Evolutionary conservation across 495 filamentous ascomycete species (phyloP).

Genomic region (Tuber brumale): DNA sequence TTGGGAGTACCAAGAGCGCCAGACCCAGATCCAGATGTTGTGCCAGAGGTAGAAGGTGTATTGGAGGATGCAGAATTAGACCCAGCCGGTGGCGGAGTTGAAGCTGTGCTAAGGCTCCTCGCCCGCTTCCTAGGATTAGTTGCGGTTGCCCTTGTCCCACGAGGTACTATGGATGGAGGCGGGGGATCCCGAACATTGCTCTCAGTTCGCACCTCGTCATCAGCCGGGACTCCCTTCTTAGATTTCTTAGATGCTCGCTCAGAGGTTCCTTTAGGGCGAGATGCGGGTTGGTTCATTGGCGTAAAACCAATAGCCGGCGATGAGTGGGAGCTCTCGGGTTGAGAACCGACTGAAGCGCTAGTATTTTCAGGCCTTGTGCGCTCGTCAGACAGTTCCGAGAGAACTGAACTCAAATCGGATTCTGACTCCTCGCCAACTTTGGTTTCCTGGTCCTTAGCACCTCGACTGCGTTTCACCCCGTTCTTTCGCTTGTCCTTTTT

Average conservation of each 20-base stretch:
- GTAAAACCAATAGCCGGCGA: slow-evolving; percentile 30
- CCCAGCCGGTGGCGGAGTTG: slow-evolving; percentile 25
- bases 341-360: slow-evolving; percentile 20
- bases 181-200: slow-evolving; percentile 40
- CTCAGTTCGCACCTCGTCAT: slow-evolving; percentile 36
- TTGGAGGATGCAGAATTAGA: slow-evolving; percentile 26
- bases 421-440: slow-evolving; percentile 29
- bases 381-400: slow-evolving; percentile 28
- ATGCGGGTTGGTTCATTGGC: slow-evolving; percentile 9
- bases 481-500: slow-evolving; percentile 35
- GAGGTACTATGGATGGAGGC: slow-evolving; percentile 17
- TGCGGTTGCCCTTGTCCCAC: slow-evolving; percentile 24
- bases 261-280: not conserved
- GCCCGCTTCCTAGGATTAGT: slow-evolving; percentile 36
- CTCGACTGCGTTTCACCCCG: slow-evolving; percentile 23
- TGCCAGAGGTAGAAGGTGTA: slow-evolving; percentile 30
- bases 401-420: slow-evolving; percentile 31
- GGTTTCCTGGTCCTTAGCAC: slow-evolving; percentile 21
- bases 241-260: not conserved
- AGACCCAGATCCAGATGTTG: slow-evolving; percentile 22
- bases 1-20: slow-evolving; percentile 11
- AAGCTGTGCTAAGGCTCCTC: slow-evolving; percentile 33
- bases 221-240: slow-evolving; percentile 24
- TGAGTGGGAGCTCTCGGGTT: slow-evolving; percentile 19
- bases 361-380: slow-evolving; percentile 13